Evolutionary conservation across 345 rosid genomes (phyloP).

Genomic region (Eucalyptus brandiana): DNA sequence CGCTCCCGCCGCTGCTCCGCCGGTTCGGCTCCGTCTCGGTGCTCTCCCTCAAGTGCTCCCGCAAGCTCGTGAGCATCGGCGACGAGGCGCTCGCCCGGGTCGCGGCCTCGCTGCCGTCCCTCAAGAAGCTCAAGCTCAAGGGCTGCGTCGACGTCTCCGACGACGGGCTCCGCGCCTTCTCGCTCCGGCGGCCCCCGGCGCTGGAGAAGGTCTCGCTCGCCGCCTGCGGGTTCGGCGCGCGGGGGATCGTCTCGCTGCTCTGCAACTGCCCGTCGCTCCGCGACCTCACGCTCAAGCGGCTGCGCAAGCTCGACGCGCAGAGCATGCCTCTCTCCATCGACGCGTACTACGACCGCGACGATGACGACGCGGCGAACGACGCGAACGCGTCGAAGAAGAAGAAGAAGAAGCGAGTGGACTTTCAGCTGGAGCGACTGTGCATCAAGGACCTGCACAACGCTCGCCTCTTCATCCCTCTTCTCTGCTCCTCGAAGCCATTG

Average conservation of each 20-base stretch:
- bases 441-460: conserved; percentile 35
- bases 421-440: conserved; percentile 11
- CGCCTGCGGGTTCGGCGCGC: conserved; percentile 20
- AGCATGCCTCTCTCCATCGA: conserved; percentile 6
- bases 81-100: conserved; percentile 7
- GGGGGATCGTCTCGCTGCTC: conserved; percentile 16
- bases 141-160: conserved; percentile 26
- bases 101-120: conserved; percentile 2
- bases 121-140: conserved; percentile 27
- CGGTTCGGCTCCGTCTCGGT: conserved; percentile 22
- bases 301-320: conserved; percentile 26
- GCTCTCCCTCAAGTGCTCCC: conserved; percentile 35
- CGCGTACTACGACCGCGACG: background rate
- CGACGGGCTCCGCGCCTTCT: conserved; percentile 12
- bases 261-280: conserved; percentile 20
- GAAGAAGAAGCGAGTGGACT: background rate
- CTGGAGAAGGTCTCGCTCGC: conserved; percentile 17
- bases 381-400: background rate
- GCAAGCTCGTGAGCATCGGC: conserved; percentile 21
- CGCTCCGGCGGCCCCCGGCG: conserved; percentile 4
- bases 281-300: conserved; percentile 31
- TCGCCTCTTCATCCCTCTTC: conserved; percentile 16
- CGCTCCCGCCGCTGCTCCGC: conserved; percentile 10
- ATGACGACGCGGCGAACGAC: background rate
- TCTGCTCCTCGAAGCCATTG: conserved; percentile 2